Conservation (phyloP, 2,329 filamentous ascomycete genomes). For the Didymosphaeria variabile region DNA sequence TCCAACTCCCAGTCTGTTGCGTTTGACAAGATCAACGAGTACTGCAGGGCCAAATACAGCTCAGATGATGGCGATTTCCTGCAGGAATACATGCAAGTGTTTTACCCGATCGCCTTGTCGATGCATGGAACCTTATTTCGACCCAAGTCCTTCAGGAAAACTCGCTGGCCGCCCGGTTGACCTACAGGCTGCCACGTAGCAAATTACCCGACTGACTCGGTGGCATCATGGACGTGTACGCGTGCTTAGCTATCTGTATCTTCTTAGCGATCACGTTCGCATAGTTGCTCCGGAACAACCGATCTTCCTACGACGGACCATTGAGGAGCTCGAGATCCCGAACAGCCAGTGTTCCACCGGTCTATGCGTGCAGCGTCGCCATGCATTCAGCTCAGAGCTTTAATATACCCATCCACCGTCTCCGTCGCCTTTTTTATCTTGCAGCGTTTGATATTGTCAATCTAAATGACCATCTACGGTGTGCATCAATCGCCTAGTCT, state of each 20-base stretch:
- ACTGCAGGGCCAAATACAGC: neutral
- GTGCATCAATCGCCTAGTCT: too few relatives aligned
- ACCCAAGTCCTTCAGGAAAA: neutral
- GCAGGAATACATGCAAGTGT: constrained; percentile 2
- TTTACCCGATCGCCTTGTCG: neutral
- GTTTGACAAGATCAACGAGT: neutral
- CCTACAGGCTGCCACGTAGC: neutral
- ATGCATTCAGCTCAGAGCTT: neutral
- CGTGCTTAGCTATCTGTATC: neutral
- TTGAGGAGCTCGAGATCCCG: neutral
- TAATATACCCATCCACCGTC: neutral
- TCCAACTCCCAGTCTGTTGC: neutral
- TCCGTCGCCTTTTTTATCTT: too few relatives aligned
- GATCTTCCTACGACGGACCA: too few relatives aligned
- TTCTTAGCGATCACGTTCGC: neutral
- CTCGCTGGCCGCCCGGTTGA: neutral
- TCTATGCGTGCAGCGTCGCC: neutral
- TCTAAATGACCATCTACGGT: too few relatives aligned
- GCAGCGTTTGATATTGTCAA: too few relatives aligned
- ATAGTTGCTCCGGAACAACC: neutral
- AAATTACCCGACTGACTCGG: neutral
- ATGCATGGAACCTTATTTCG: neutral
- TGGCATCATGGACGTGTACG: neutral
- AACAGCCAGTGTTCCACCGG: neutral
- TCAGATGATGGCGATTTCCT: neutral